These are phyloP conservation scores for Trichoderma orchidacearum DNA, from an alignment of 495 filamentous ascomycete genomes.

Conservation along the genomic window DNA sequence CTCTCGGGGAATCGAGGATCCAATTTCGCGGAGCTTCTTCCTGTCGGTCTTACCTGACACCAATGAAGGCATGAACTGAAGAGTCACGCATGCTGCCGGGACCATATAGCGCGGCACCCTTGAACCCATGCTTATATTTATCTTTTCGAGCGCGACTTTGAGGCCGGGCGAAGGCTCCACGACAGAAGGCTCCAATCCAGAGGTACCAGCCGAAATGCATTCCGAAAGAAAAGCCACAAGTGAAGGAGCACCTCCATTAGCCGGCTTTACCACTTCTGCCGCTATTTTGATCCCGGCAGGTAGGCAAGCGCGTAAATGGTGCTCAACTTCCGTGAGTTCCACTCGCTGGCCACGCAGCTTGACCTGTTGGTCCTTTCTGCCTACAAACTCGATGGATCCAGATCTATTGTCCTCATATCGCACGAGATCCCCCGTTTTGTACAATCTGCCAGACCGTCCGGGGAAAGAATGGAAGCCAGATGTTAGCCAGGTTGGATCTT, in stretches of 20 bases:
- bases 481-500: constrained; percentile 33
- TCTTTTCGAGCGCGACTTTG: constrained; percentile 11
- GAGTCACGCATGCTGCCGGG: constrained; percentile 45
- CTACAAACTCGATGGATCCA: constrained; percentile 38
- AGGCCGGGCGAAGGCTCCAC: constrained; percentile 15
- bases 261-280: constrained; percentile 29
- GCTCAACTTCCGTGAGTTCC: constrained; percentile 53
- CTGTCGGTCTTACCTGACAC: constrained; percentile 50
- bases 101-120: constrained; percentile 42
- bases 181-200: constrained; percentile 7
- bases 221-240: constrained; percentile 27
- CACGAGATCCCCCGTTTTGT: constrained; percentile 56
- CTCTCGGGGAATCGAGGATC: constrained; percentile 17
- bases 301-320: constrained; percentile 29
- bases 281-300: constrained; percentile 18
- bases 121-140: constrained; percentile 20
- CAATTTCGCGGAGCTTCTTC: constrained; percentile 33
- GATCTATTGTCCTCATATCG: constrained; percentile 44
- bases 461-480: constrained; percentile 19
- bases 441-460: constrained; percentile 39
- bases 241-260: constrained; percentile 18
- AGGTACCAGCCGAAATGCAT: constrained; percentile 8
- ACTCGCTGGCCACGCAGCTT: constrained; percentile 55
- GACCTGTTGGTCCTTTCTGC: constrained; percentile 49
- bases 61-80: constrained; percentile 39